These are phyloP conservation scores for Chalciporus pseudorubinellus DNA, from an alignment of 768 basidiomycete genomes.

Conservation along the genomic window DNA sequence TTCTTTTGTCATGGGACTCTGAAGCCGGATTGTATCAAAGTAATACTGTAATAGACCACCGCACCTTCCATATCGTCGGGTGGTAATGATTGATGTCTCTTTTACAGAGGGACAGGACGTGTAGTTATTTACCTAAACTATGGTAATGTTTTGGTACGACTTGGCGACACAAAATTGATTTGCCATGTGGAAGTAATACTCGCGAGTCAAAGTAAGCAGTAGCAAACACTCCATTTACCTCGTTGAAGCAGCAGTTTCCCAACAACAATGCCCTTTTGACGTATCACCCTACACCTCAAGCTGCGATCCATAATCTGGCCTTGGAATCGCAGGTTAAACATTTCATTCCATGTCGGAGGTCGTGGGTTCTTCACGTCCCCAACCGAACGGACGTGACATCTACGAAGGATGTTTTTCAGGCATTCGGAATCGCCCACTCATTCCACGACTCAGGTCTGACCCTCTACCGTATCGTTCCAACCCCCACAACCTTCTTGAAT, in stretches of 20 bases:
- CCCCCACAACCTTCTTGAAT: slow-evolving; percentile 58
- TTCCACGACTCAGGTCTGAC: slow-evolving; percentile 62
- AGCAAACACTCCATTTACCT: slow-evolving; percentile 29
- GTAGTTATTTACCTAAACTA: slow-evolving; percentile 32
- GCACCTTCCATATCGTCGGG: slow-evolving; percentile 5
- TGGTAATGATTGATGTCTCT: slow-evolving; percentile 1
- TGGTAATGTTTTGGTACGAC: slow-evolving; percentile 10
- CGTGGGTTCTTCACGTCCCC: slow-evolving; percentile 18
- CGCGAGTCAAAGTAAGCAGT: slow-evolving; percentile 30
- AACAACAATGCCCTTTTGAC: slow-evolving; percentile 31
- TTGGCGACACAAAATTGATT: slow-evolving; percentile 3
- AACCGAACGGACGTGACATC: slow-evolving; percentile 46
- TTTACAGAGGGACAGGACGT: slow-evolving; percentile 10
- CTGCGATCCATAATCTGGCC: slow-evolving; percentile 15
- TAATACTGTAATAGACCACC: slow-evolving; percentile 21
- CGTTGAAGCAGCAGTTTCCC: slow-evolving; percentile 15
- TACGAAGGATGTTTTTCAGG: slow-evolving; percentile 54
- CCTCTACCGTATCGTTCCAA: slow-evolving; percentile 36
- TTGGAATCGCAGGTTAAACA: slow-evolving; percentile 17
- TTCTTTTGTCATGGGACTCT: slow-evolving; percentile 22
- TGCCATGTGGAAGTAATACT: slow-evolving; percentile 23
- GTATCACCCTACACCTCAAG: slow-evolving; percentile 1
- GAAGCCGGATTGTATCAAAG: slow-evolving; percentile 21
- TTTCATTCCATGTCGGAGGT: slow-evolving; percentile 28
- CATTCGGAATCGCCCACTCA: slow-evolving; percentile 50